phyloP scores from a whole-genome alignment of 345 rosid species.

The Murraya paniculata region DNA sequence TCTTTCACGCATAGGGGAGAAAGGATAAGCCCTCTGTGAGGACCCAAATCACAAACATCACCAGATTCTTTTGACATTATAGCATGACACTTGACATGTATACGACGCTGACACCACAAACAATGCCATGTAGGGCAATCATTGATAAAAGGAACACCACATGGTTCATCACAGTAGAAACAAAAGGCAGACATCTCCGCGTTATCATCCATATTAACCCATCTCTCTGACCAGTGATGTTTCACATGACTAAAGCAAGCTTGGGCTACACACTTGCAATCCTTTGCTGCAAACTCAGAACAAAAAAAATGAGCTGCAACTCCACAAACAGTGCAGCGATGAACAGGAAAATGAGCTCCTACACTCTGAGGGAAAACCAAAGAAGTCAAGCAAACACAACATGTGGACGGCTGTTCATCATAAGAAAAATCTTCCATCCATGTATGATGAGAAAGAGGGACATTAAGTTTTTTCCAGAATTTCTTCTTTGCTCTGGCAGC shows the following conservation, averaged over 20 bases:
- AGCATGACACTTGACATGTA: conserved; percentile 64
- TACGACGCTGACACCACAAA: conserved; percentile 68
- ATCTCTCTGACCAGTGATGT: conserved; percentile 70
- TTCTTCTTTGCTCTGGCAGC: conserved; percentile 58
- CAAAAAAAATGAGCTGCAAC: conserved; percentile 66
- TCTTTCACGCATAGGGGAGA: conserved; percentile 61
- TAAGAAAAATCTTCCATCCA: conserved; percentile 56
- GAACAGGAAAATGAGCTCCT: conserved; percentile 39
- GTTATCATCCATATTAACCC: conserved; percentile 61
- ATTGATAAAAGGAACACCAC: conserved; percentile 64
- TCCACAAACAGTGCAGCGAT: conserved; percentile 56
- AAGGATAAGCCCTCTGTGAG: conserved; percentile 54
- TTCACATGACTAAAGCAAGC: conserved; percentile 47
- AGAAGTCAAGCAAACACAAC: conserved; percentile 59
- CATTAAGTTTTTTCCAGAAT: conserved; percentile 54
- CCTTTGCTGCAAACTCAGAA: conserved; percentile 56
- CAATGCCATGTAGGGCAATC: conserved; percentile 74
- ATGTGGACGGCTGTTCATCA: conserved; percentile 49
- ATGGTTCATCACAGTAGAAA: conserved; percentile 63
- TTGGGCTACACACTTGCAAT: conserved; percentile 67
- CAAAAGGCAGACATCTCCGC: conserved; percentile 61
- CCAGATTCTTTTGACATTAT: conserved; percentile 63
- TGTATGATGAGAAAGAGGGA: conserved; percentile 53
- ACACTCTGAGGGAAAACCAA: conserved; percentile 37
- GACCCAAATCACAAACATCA: conserved; percentile 61